Conservation (phyloP, 1,284 basidiomycete species). For the Nidula niveotomentosa region DNA sequence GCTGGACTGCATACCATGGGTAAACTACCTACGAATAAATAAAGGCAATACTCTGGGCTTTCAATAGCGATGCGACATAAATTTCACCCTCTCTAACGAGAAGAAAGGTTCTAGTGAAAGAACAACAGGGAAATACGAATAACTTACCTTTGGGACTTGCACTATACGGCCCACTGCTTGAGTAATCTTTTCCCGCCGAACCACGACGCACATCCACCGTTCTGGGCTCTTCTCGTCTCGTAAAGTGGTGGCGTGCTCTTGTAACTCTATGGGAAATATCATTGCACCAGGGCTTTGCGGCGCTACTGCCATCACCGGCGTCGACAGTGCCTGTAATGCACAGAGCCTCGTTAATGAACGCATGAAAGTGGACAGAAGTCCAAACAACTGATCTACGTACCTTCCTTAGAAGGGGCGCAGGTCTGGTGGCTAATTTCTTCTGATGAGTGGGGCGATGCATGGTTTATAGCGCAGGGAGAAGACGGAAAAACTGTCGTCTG, state of each 20-base stretch:
- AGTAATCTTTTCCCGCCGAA: slow-evolving; percentile 20
- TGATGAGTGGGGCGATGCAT: not conserved
- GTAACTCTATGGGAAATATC: slow-evolving; percentile 14
- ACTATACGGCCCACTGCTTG: slow-evolving; percentile 24
- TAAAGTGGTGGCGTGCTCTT: slow-evolving; percentile 6
- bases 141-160: slow-evolving; percentile 10
- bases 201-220: slow-evolving; percentile 25
- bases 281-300: not conserved
- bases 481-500: not conserved
- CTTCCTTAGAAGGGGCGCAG: not conserved
- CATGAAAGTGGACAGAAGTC: not conserved
- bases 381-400: not conserved
- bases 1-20: too few relatives aligned
- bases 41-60: too few relatives aligned
- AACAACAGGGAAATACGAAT: too few relatives aligned
- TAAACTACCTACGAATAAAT: too few relatives aligned
- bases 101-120: too few relatives aligned
- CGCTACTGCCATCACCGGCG: slow-evolving; percentile 5
- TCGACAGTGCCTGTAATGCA: not conserved
- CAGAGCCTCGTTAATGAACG: not conserved
- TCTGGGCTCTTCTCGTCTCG: slow-evolving; percentile 9
- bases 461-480: not conserved
- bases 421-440: not conserved
- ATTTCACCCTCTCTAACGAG: too few relatives aligned
- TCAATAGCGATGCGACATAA: too few relatives aligned